A percentile compares a stretch with the other conserved stretches of the same genome.
These are phyloP conservation scores for Gymnopus androsaceus DNA, from an alignment of 1,284 basidiomycete genomes.

Conservation along the genomic window DNA sequence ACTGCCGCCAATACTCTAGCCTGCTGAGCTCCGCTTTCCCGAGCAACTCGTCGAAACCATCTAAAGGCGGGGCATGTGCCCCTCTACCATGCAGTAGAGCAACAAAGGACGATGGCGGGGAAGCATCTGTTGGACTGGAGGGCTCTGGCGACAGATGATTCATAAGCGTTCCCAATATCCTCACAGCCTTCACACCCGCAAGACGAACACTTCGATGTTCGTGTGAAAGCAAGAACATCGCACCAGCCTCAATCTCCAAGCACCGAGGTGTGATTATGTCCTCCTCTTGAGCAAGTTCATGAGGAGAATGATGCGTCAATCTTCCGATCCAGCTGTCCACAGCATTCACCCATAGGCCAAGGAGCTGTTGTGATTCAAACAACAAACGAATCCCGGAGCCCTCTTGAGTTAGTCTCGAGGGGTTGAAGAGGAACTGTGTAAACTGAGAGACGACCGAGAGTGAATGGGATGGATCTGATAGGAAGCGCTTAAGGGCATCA, in stretches of 20 bases:
- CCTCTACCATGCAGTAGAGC: constrained; percentile 52
- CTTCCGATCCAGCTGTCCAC: constrained; percentile 70
- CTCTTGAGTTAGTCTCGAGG: constrained; percentile 68
- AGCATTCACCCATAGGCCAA: constrained; percentile 76
- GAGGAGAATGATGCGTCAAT: constrained; percentile 43
- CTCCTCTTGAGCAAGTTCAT: constrained; percentile 43
- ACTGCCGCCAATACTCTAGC: constrained; percentile 64
- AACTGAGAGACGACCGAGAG: constrained; percentile 70
- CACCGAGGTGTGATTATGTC: constrained; percentile 43
- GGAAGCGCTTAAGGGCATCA: constrained; percentile 73
- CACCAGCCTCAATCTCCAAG: constrained; percentile 71
- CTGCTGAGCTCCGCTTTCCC: constrained; percentile 59
- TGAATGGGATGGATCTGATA: constrained; percentile 61
- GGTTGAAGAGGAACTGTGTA: constrained; percentile 78
- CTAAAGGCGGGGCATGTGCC: constrained; percentile 46
- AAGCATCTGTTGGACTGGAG: constrained; percentile 26
- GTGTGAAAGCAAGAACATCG: constrained; percentile 80
- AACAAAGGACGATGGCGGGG: constrained; percentile 34
- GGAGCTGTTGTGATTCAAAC: constrained; percentile 64
- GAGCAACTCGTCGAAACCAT: constrained; percentile 68
- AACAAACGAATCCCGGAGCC: constrained; percentile 62
- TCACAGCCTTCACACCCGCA: constrained; percentile 62
- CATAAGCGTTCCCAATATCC: constrained; percentile 51
- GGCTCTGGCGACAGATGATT: constrained; percentile 42
- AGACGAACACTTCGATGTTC: constrained; percentile 50